Percentiles rank a stretch among this genome's conserved stretches.
These are phyloP conservation scores for Curvularia sp. DNA, from an alignment of 2,329 filamentous ascomycete species.

Conservation along the genomic window DNA sequence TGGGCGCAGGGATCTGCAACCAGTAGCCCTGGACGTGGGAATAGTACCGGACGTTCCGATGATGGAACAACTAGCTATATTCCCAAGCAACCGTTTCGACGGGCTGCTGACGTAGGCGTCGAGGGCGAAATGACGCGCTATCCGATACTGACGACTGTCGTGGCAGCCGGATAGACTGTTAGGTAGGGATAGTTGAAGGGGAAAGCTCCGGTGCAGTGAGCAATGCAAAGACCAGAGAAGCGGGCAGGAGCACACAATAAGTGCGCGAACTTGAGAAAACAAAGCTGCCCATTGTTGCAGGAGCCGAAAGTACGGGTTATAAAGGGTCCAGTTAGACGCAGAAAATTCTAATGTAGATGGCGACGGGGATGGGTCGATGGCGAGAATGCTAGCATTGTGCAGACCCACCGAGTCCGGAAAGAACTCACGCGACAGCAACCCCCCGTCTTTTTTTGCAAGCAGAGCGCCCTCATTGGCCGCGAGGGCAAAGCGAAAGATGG, in stretches of 20 bases:
- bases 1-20: constrained; percentile 14
- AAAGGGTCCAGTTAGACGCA: constrained; percentile 22
- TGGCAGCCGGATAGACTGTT: neutral
- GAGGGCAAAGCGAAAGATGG: constrained; percentile 3
- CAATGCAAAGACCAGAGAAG: neutral
- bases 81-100: constrained; percentile 4
- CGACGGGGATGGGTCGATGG: constrained; percentile 22
- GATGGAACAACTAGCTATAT: constrained; percentile 7
- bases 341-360: constrained; percentile 33
- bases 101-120: neutral
- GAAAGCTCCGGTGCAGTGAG: constrained; percentile 2
- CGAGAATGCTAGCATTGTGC: constrained; percentile 17
- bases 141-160: constrained; percentile 1
- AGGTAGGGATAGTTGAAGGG: constrained; percentile 5
- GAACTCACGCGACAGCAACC: constrained; percentile 25
- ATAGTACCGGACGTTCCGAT: constrained; percentile 27
- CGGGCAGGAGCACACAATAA: constrained; percentile 11
- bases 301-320: constrained; percentile 21
- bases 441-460: constrained; percentile 11
- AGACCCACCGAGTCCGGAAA: constrained; percentile 27
- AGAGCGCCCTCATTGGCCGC: constrained; percentile 10
- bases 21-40: constrained; percentile 19
- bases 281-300: constrained; percentile 15
- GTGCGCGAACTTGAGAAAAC: constrained; percentile 15
- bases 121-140: neutral